Percentiles rank a stretch among this genome's conserved stretches.
Evolutionary conservation across 192 early-diverging fungal species (phyloP).

Genomic region (Coemansia sp.): DNA sequence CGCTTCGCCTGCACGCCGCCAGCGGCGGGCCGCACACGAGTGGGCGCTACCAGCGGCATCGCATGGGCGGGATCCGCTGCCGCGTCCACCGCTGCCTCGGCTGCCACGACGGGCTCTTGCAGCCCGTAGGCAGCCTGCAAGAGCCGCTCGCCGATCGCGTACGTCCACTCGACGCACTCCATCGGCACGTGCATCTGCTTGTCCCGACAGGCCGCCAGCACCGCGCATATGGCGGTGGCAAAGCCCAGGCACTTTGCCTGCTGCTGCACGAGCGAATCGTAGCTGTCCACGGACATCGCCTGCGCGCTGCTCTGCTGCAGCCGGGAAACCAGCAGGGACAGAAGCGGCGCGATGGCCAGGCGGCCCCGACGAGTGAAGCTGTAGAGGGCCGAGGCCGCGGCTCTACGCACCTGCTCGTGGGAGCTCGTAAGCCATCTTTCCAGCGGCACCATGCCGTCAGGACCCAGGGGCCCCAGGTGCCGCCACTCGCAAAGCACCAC

Average conservation of each 20-base stretch:
- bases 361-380: too few species aligned
- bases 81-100: not conserved
- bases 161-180: constrained; percentile 75
- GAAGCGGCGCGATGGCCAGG: constrained; percentile 37
- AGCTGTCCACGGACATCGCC: constrained; percentile 50
- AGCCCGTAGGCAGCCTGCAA: constrained; percentile 57
- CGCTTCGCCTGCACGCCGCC: too few species aligned
- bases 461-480: constrained; percentile 38
- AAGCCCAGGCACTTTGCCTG: constrained; percentile 56
- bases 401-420: constrained; percentile 68
- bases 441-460: constrained; percentile 56
- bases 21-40: too few species aligned
- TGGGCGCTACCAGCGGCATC: not conserved
- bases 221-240: constrained; percentile 62
- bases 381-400: constrained; percentile 60
- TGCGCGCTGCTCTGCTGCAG: constrained; percentile 67
- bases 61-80: constrained; percentile 8
- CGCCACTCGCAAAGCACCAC: constrained; percentile 74
- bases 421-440: constrained; percentile 67
- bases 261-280: constrained; percentile 32
- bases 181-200: constrained; percentile 53
- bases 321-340: constrained; percentile 63
- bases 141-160: constrained; percentile 72
- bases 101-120: constrained; percentile 14
- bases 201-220: constrained; percentile 48